Conservation (phyloP, 2,329 filamentous ascomycete genomes). For the Xylaria sp. region DNA sequence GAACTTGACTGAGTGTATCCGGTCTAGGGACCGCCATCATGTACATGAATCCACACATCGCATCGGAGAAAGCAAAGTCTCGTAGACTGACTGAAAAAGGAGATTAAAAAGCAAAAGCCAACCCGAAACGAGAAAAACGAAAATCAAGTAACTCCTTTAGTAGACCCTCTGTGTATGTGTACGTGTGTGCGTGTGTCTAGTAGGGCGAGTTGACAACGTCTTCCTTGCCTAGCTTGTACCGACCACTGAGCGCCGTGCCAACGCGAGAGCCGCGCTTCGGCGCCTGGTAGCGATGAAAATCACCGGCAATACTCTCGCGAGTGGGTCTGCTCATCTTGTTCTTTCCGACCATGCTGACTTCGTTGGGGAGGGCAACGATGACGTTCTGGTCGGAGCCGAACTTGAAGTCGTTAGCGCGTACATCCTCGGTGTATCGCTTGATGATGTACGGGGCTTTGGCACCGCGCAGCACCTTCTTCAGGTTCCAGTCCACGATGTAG, state of each 20-base stretch:
- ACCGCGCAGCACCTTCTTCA: constrained; percentile 81
- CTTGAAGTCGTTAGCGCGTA: constrained; percentile 98
- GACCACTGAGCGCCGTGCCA: constrained; percentile 48
- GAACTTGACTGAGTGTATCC: too few relatives aligned
- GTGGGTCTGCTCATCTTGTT: constrained; percentile 81
- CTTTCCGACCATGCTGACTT: constrained; percentile 96
- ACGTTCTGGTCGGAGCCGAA: constrained; percentile 97
- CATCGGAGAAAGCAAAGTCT: too few relatives aligned
- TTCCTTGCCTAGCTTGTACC: constrained; percentile 70
- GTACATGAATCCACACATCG: too few relatives aligned
- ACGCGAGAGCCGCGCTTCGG: constrained; percentile 48
- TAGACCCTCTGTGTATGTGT: not conserved
- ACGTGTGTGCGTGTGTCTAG: constrained; percentile 29
- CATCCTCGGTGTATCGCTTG: constrained; percentile 90
- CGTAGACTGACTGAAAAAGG: too few relatives aligned
- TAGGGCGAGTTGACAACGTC: constrained; percentile 75
- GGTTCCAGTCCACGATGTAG: constrained; percentile 92
- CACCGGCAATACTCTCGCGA: constrained; percentile 79
- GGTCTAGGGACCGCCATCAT: too few relatives aligned
- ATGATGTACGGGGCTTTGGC: constrained; percentile 88
- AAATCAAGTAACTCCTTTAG: not conserved
- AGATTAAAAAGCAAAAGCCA: too few relatives aligned
- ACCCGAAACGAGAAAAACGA: not conserved
- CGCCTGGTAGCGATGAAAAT: constrained; percentile 45
- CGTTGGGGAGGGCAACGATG: constrained; percentile 92